Evolutionary conservation across 1,284 basidiomycete species (phyloP), one percentile per base, ranked within the genome.

Genomic region (Pascua guehoae): DNA sequence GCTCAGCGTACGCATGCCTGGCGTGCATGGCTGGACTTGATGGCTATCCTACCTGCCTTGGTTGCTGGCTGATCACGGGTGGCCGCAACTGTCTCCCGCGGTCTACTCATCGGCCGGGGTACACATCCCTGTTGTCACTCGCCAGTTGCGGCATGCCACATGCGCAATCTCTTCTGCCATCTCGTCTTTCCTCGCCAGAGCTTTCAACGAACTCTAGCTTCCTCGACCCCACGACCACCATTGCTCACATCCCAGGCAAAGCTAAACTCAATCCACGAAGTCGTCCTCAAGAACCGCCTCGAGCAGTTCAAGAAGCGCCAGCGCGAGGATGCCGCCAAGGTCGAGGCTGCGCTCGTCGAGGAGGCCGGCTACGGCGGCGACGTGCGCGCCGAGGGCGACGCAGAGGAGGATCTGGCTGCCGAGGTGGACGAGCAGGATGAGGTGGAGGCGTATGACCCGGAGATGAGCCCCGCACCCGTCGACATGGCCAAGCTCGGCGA

Each of bases 221-320:
- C n/a, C n/a, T n/a, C n/a, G n/a, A n/a, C n/a, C 50, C 24, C 24
- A 32, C 24, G 7, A 4, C 24, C 24, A 32, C 24, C 24, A 32
- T 32, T 8, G 15, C 58, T 71, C 5, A 37, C 41, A n/a, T n/a
- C 44, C 8, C 58, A 93, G 89, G 88, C 91, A 9, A 94, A 94
- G 68, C 82, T 99, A 49, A 89, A 91, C 71, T 85, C 83, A 58
- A 82, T 98, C 60, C 96, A 99, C 74, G 93, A 98, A 79, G 88
- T 95, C 24, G 93, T 98, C 5, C 88, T 98, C 46, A 86, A 90
- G 56, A 98, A 98, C 72, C 85, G 96, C 45, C 81, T 98, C 16
- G 95, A 98, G 69, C 92, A 97, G 68, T 84, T 98, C 54, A 88
- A 94, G 61, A 93, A 93, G 73, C 85, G 88, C 54, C 96, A 99